These are phyloP conservation scores for Neonectria coccinea DNA, from an alignment of 2,329 filamentous ascomycete genomes.

Conservation along the genomic window DNA sequence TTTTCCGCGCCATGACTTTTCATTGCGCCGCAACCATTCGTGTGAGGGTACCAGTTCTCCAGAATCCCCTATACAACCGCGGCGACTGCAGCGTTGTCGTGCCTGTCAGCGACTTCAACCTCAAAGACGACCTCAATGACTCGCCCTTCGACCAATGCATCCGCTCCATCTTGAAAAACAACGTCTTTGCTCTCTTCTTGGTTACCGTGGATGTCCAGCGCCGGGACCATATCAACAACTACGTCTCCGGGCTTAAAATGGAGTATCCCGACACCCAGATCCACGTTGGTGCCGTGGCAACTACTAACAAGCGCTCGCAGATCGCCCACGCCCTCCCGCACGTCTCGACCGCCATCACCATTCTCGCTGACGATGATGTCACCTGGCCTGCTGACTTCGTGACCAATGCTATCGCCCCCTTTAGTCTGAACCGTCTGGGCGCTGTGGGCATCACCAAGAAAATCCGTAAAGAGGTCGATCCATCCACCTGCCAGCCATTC, in stretches of 20 bases:
- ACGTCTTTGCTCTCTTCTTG: conserved; percentile 17
- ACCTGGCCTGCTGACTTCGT: conserved; percentile 32
- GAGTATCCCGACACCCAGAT: conserved; percentile 21
- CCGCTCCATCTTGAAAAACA: conserved; percentile 26
- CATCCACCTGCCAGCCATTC: conserved; percentile 9
- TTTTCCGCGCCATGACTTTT: neutral
- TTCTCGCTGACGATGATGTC: conserved; percentile 31
- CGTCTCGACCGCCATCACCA: conserved; percentile 15
- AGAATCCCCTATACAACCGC: neutral
- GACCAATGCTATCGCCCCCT: conserved; percentile 19
- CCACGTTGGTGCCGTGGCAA: conserved; percentile 32
- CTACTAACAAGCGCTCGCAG: conserved; percentile 33
- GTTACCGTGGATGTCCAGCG: neutral
- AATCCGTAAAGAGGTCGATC: neutral
- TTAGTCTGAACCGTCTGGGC: conserved; percentile 13
- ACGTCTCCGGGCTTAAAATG: conserved; percentile 1
- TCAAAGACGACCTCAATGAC: neutral
- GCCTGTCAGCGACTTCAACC: conserved; percentile 3
- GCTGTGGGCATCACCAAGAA: conserved; percentile 30
- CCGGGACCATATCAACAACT: conserved; percentile 7
- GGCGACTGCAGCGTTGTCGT: conserved; percentile 28
- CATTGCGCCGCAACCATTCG: neutral
- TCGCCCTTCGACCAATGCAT: conserved; percentile 5
- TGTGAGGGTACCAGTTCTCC: no score
- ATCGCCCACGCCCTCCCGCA: conserved; percentile 28